phyloP scores from a whole-genome alignment of 1,139 yeast species.

The Taphrina wiesneri region DNA sequence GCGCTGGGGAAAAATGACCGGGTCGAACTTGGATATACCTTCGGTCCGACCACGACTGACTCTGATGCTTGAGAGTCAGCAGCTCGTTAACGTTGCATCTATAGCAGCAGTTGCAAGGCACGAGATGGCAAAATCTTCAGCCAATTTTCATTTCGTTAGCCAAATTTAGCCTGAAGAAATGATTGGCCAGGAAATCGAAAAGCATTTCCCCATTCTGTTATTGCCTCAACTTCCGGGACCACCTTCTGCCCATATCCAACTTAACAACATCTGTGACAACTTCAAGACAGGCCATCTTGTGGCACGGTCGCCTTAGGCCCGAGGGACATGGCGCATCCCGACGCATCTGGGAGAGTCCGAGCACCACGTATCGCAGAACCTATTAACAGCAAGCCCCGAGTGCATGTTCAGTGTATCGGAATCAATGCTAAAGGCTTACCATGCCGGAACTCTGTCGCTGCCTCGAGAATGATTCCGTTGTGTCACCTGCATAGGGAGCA shows the following conservation, averaged over 20 bases:
- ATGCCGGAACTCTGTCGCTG: slow-evolving; percentile 1
- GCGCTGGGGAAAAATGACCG: neutral
- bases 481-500: slow-evolving; percentile 16
- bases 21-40: neutral
- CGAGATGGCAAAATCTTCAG: neutral
- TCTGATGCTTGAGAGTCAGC: too few species aligned
- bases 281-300: neutral
- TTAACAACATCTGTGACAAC: neutral
- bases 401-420: neutral
- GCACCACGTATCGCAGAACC: neutral
- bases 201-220: neutral
- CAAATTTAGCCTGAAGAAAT: neutral
- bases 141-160: neutral
- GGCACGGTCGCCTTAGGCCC: neutral
- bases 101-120: neutral
- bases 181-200: neutral
- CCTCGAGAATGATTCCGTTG: neutral
- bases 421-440: slow-evolving; percentile 2
- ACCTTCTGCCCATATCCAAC: neutral
- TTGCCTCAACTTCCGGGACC: too few species aligned
- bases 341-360: neutral
- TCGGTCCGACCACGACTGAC: too few species aligned
- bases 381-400: neutral
- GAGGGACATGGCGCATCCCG: neutral
- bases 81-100: too few species aligned